Percentiles rank a stretch among this genome's conserved stretches.
Evolutionary conservation across 2,329 filamentous ascomycete genomes (phyloP).

Genomic region (Beauveria australis): DNA sequence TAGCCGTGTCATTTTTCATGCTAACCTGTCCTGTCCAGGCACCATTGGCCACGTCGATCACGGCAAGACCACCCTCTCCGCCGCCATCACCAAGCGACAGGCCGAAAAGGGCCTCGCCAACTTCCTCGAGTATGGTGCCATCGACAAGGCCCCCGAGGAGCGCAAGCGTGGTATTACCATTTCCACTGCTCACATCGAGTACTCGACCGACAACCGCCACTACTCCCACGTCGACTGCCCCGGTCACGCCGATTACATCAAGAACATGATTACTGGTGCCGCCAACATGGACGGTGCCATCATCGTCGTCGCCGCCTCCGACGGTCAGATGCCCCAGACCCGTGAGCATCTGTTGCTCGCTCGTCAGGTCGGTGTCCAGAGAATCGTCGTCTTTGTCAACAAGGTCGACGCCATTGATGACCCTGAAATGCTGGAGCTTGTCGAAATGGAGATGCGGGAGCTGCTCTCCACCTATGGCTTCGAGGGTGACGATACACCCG

Average conservation of each 20-base stretch:
- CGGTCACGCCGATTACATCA: slow-evolving; percentile 99
- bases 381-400: slow-evolving; percentile 99
- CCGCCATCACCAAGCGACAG: slow-evolving; percentile 97
- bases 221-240: slow-evolving; percentile 99
- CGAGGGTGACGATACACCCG: slow-evolving; percentile 95
- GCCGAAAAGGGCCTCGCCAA: slow-evolving; percentile 86
- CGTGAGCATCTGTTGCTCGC: slow-evolving; percentile 96
- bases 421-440: slow-evolving; percentile 98
- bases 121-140: slow-evolving; percentile 95
- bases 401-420: slow-evolving; percentile 97
- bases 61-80: slow-evolving; percentile 98
- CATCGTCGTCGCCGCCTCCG: slow-evolving; percentile 95
- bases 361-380: slow-evolving; percentile 96
- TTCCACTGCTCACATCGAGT: slow-evolving; percentile 96
- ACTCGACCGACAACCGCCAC: slow-evolving; percentile 86
- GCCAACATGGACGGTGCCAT: slow-evolving; percentile 99
- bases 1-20: neutral
- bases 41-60: slow-evolving; percentile 99
- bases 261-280: slow-evolving; percentile 99
- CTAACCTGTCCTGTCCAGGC: slow-evolving; percentile 40
- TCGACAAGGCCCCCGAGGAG: slow-evolving; percentile 99
- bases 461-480: slow-evolving; percentile 88
- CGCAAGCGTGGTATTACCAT: slow-evolving; percentile 99
- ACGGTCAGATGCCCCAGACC: slow-evolving; percentile 99
- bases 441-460: slow-evolving; percentile 99